These are phyloP conservation scores for Lepidopterella palustris DNA, from an alignment of 495 filamentous ascomycete species.

Conservation along the genomic window DNA sequence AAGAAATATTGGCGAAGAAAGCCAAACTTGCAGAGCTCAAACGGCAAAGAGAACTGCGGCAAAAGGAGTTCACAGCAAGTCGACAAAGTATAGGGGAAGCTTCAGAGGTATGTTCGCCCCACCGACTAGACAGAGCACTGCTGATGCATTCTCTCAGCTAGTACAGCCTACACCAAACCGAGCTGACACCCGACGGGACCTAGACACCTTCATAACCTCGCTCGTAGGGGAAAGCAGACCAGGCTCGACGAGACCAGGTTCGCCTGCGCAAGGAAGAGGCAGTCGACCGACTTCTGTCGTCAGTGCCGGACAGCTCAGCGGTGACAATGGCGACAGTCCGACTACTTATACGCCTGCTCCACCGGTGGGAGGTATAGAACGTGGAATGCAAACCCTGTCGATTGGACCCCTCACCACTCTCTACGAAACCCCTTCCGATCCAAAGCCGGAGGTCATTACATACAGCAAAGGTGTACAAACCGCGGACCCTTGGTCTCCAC, in stretches of 20 bases:
- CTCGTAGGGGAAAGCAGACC: conserved; percentile 73
- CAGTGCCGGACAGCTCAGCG: conserved; percentile 66
- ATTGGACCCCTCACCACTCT: conserved; percentile 62
- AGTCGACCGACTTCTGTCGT: conserved; percentile 81
- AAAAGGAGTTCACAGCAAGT: conserved; percentile 59
- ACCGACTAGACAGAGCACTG: neutral
- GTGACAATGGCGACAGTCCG: conserved; percentile 44
- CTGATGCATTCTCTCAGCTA: conserved; percentile 53
- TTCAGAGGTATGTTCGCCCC: conserved; percentile 21
- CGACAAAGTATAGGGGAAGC: conserved; percentile 53
- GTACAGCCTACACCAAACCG: conserved; percentile 62
- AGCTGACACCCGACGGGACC: conserved; percentile 64
- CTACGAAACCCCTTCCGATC: conserved; percentile 59
- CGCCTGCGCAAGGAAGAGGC: conserved; percentile 54
- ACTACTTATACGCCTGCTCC: neutral
- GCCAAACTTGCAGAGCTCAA: conserved; percentile 95
- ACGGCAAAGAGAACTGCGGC: conserved; percentile 75
- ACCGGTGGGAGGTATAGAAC: conserved; percentile 10
- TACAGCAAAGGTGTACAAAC: conserved; percentile 97
- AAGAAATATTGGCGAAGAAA: conserved; percentile 90
- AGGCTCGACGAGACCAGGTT: conserved; percentile 55
- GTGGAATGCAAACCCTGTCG: conserved; percentile 56
- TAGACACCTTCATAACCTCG: conserved; percentile 74
- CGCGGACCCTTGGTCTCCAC: conserved; percentile 42
- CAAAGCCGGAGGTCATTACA: conserved; percentile 63